Evolutionary conservation across 2,329 filamentous ascomycete species (phyloP).

Genomic region (Venturia effusa): DNA sequence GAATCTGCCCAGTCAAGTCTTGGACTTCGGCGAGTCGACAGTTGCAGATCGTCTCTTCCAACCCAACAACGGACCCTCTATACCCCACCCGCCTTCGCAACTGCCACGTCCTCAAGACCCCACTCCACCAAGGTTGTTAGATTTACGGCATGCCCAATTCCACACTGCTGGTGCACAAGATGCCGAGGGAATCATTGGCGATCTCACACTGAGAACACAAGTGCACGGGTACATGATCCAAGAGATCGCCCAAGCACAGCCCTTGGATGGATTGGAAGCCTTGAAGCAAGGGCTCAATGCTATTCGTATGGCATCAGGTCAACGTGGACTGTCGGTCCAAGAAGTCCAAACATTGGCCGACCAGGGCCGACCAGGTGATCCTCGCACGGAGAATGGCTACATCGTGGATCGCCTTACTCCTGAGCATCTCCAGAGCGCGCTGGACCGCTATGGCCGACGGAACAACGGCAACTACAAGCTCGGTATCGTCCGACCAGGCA

Average conservation of each 20-base stretch:
- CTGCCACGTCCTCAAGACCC: no score
- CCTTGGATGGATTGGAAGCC: background rate
- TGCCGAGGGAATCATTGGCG: background rate
- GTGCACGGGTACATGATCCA: background rate
- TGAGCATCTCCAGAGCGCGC: background rate
- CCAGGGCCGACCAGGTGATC: background rate
- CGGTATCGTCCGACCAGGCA: background rate
- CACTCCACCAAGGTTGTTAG: background rate
- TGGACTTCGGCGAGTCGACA: background rate
- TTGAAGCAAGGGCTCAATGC: background rate
- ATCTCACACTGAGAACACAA: background rate
- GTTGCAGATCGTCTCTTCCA: background rate
- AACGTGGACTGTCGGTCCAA: background rate
- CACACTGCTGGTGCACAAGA: background rate
- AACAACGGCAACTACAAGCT: background rate
- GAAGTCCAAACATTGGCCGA: background rate
- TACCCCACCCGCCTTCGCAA: no score
- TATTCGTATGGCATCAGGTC: no score
- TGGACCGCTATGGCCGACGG: background rate
- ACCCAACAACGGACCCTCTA: no score
- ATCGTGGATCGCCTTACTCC: background rate
- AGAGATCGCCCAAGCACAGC: background rate
- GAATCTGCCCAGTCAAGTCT: background rate
- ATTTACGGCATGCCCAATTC: background rate
- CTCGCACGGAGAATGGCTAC: background rate